phyloP scores from a whole-genome alignment of 768 basidiomycete genomes.

The Suillus americanus region DNA sequence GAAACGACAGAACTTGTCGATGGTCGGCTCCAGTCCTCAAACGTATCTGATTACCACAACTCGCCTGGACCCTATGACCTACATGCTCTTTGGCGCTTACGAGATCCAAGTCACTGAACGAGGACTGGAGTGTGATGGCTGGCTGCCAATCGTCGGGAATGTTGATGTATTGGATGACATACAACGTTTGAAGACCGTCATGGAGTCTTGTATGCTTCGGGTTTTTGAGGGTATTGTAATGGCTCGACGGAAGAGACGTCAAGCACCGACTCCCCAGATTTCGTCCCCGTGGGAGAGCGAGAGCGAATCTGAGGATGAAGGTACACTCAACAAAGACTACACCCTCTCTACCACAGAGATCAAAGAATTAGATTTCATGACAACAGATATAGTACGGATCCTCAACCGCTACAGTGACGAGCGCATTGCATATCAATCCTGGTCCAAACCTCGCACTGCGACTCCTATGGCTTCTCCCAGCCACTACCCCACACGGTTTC shows the following conservation, averaged over 20 bases:
- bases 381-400: slow-evolving; percentile 70
- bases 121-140: slow-evolving; percentile 85
- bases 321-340: slow-evolving; percentile 37
- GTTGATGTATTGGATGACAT: slow-evolving; percentile 76
- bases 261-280: slow-evolving; percentile 31
- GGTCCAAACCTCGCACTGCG: slow-evolving; percentile 61
- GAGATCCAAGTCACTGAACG: slow-evolving; percentile 65
- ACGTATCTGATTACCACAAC: slow-evolving; percentile 81
- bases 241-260: slow-evolving; percentile 31
- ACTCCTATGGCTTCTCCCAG: slow-evolving; percentile 62
- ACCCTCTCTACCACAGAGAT: slow-evolving; percentile 69
- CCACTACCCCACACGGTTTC: slow-evolving; percentile 36
- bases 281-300: slow-evolving; percentile 51
- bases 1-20: slow-evolving; percentile 75
- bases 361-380: slow-evolving; percentile 72
- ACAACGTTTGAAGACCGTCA: slow-evolving; percentile 72
- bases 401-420: slow-evolving; percentile 73
- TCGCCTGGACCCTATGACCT: slow-evolving; percentile 83
- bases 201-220: slow-evolving; percentile 84
- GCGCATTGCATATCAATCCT: slow-evolving; percentile 54
- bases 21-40: slow-evolving; percentile 45
- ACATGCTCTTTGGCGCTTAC: slow-evolving; percentile 89
- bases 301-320: slow-evolving; percentile 56
- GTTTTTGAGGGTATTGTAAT: slow-evolving; percentile 83
- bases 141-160: slow-evolving; percentile 83